Conservation (phyloP, 2,329 filamentous ascomycete genomes). For the Clonostachys rhizophaga region DNA sequence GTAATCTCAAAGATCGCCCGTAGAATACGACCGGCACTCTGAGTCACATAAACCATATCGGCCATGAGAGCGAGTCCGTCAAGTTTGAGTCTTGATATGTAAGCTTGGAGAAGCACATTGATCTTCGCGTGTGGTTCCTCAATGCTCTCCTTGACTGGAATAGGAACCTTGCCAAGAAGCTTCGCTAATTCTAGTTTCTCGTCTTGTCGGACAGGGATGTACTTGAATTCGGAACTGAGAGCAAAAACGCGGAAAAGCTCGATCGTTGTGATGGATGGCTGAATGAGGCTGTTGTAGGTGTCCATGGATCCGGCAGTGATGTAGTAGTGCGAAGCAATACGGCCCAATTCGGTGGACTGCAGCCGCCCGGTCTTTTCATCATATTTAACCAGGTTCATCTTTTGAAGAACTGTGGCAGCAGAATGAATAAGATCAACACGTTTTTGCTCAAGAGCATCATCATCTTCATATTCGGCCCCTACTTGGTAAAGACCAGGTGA, state of each 20-base stretch:
- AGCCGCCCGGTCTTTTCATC: constrained; percentile 88
- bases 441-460: constrained; percentile 89
- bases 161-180: constrained; percentile 81
- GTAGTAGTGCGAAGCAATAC: constrained; percentile 97
- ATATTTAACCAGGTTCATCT: constrained; percentile 87
- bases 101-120: constrained; percentile 94
- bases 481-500: constrained; percentile 95
- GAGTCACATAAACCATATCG: constrained; percentile 97
- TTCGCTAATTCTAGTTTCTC: constrained; percentile 97
- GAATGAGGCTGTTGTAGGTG: constrained; percentile 92
- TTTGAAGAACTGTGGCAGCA: constrained; percentile 81
- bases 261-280: constrained; percentile 87
- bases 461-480: constrained; percentile 90
- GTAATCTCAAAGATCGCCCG: constrained; percentile 95
- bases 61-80: constrained; percentile 96
- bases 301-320: constrained; percentile 96
- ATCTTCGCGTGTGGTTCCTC: constrained; percentile 98
- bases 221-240: constrained; percentile 96
- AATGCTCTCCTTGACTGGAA: constrained; percentile 95
- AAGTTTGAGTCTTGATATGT: constrained; percentile 89
- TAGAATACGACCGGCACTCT: constrained; percentile 93
- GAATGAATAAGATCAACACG: constrained; percentile 97
- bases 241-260: constrained; percentile 97
- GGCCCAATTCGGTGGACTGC: constrained; percentile 87
- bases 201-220: constrained; percentile 94